A percentile compares a stretch with the other conserved stretches of the same genome.
Evolutionary conservation across 345 rosid genomes (phyloP).

Genomic region (Cardiospermum halicacabum): DNA sequence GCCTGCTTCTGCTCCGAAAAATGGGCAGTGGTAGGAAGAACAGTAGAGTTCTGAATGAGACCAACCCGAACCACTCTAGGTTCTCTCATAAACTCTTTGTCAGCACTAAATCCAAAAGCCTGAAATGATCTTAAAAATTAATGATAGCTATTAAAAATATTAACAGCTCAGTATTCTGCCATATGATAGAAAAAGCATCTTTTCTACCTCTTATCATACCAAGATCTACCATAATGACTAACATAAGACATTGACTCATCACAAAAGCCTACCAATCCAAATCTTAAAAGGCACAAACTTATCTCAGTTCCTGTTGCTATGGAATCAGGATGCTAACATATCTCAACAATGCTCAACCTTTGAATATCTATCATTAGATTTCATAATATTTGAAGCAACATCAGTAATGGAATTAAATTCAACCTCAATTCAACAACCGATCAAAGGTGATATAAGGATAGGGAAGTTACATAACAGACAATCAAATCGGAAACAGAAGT

Average conservation of each 20-base stretch:
- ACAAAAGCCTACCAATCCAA: too few species aligned
- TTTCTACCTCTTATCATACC: not conserved
- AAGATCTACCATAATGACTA: not conserved
- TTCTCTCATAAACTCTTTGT: slow-evolving; percentile 61
- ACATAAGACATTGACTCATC: not conserved
- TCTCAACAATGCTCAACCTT: not conserved
- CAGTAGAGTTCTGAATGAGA: slow-evolving; percentile 79
- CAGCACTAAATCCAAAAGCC: slow-evolving; percentile 74
- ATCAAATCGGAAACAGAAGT: too few species aligned
- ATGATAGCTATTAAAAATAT: not conserved
- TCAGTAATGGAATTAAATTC: not conserved
- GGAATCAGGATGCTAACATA: not conserved
- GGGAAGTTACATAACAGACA: too few species aligned
- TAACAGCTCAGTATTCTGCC: not conserved
- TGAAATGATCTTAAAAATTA: slow-evolving; percentile 23
- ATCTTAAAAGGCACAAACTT: not conserved
- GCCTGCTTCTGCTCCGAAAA: slow-evolving; percentile 64
- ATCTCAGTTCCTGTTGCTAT: not conserved
- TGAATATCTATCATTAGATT: not conserved
- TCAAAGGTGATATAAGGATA: too few species aligned
- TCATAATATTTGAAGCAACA: not conserved
- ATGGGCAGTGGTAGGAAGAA: slow-evolving; percentile 75
- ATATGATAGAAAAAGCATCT: not conserved
- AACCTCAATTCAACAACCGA: not conserved
- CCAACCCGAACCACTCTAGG: slow-evolving; percentile 85